These are phyloP conservation scores for Aurantiochytrium sp. DNA, from an alignment of 108 stramenopile species.

Conservation along the genomic window DNA sequence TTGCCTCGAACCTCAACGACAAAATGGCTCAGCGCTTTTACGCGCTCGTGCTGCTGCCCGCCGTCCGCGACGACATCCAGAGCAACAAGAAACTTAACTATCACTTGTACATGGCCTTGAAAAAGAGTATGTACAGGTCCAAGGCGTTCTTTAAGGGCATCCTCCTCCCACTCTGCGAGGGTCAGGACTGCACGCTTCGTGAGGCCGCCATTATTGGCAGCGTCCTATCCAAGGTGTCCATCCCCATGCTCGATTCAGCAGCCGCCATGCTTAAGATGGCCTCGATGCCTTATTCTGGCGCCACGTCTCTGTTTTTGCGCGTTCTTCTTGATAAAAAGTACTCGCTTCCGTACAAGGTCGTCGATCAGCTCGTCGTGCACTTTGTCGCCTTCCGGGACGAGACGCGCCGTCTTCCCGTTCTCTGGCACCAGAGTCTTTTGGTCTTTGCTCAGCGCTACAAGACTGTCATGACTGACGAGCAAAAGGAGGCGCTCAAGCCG, in stretches of 20 bases:
- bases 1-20: constrained; percentile 93
- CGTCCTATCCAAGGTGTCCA: constrained; percentile 79
- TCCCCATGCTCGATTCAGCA: constrained; percentile 91
- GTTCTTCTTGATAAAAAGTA: constrained; percentile 96
- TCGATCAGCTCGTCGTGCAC: constrained; percentile 70
- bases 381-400: constrained; percentile 66
- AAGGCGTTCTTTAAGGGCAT: constrained; percentile 98
- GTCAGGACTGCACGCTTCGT: constrained; percentile 78
- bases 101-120: constrained; percentile 88
- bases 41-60: constrained; percentile 84
- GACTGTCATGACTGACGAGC: constrained; percentile 66
- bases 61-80: constrained; percentile 83
- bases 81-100: constrained; percentile 89
- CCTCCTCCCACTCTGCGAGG: constrained; percentile 80
- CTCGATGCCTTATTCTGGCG: constrained; percentile 81
- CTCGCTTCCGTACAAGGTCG: constrained; percentile 83
- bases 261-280: constrained; percentile 94
- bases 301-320: constrained; percentile 76
- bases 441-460: constrained; percentile 90
- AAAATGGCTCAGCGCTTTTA: constrained; percentile 96
- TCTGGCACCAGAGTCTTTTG: constrained; percentile 95
- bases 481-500: constrained; percentile 60
- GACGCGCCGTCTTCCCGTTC: constrained; percentile 59
- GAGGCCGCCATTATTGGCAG: constrained; percentile 91
- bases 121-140: constrained; percentile 93